phyloP scores from a whole-genome alignment of 768 basidiomycete species.

The Dendrothele bispora region DNA sequence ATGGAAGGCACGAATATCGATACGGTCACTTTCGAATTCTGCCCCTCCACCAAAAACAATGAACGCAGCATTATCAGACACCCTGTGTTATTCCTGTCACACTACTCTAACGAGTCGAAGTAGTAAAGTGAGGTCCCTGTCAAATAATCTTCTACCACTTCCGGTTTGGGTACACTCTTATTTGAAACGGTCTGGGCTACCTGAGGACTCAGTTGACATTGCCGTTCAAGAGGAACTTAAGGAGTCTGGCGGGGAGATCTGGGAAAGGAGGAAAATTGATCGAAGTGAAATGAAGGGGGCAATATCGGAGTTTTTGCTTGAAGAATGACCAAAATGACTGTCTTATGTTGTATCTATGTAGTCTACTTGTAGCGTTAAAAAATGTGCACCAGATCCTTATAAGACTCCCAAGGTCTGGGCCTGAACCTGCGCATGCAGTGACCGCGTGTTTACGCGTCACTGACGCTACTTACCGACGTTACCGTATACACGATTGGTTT shows the following conservation, averaged over 20 bases:
- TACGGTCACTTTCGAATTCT: conserved; percentile 49
- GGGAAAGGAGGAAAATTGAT: conserved; percentile 27
- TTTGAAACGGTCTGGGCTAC: not conserved
- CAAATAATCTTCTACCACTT: conserved; percentile 13
- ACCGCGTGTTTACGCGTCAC: no score
- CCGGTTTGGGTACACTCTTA: conserved; percentile 26
- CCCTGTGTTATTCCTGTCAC: conserved; percentile 55
- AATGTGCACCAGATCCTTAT: no score
- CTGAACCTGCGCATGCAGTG: no score
- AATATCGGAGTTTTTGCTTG: conserved; percentile 40
- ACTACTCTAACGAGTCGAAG: conserved; percentile 52
- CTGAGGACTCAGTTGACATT: not conserved
- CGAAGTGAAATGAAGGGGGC: conserved; percentile 35
- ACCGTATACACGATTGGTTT: no score
- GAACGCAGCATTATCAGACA: conserved; percentile 25
- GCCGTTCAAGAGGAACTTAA: not conserved
- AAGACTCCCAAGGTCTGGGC: no score
- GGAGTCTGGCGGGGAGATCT: conserved; percentile 18
- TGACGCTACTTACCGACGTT: no score
- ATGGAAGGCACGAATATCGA: conserved; percentile 77
- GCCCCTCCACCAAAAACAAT: conserved; percentile 25
- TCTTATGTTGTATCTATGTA: no score
- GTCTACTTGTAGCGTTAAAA: no score
- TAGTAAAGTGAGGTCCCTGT: conserved; percentile 30
- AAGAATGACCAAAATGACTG: no score